A percentile compares a stretch with the other conserved stretches of the same genome.
Evolutionary conservation across 2,329 filamentous ascomycete species (phyloP).

Genomic region (Coniochaeta sp.): DNA sequence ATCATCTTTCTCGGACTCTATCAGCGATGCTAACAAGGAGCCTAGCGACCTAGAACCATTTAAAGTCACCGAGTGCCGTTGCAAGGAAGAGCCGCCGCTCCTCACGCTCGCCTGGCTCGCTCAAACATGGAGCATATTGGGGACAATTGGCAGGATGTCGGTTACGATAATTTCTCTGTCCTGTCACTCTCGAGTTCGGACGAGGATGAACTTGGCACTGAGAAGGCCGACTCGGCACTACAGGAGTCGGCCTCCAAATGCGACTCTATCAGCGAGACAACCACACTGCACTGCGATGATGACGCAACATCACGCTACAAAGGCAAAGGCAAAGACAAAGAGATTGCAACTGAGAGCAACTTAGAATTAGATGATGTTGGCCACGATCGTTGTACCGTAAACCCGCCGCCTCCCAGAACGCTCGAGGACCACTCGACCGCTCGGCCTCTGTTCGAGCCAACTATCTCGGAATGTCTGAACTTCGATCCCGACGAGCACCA

Average conservation of each 20-base stretch:
- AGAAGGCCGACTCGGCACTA: background rate
- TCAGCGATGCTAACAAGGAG: background rate
- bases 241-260: background rate
- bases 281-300: background rate
- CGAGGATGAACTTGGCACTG: background rate
- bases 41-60: background rate
- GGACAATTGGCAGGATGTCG: slow-evolving; percentile 9
- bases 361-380: background rate
- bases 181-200: slow-evolving; percentile 5
- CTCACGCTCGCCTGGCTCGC: background rate
- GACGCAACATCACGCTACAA: background rate
- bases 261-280: background rate
- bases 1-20: background rate
- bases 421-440: background rate
- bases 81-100: too few relatives aligned
- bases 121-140: slow-evolving; percentile 3
- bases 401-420: background rate
- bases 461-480: background rate
- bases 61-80: too few relatives aligned
- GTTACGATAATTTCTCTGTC: slow-evolving; percentile 9
- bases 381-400: background rate
- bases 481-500: background rate
- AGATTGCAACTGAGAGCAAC: background rate
- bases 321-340: background rate
- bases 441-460: background rate